phyloP scores from a whole-genome alignment of 441 rosid genomes.

The Euphorbia schlechtendalii region DNA sequence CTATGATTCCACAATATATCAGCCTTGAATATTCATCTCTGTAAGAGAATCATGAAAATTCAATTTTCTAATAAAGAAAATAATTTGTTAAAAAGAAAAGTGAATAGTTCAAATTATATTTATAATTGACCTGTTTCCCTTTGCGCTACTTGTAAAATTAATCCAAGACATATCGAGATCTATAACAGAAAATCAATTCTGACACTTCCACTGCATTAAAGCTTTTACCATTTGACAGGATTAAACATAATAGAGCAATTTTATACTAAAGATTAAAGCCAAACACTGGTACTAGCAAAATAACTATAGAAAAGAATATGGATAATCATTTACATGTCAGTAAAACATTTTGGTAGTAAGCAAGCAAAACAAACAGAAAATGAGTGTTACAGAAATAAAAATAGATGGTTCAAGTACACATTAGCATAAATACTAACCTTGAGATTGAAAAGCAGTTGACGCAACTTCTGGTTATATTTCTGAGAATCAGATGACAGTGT shows the following conservation, averaged over 20 bases:
- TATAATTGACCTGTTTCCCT: background rate
- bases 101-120: background rate
- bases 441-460: constrained; percentile 77
- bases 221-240: background rate
- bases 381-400: background rate
- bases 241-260: background rate
- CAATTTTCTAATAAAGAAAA: background rate
- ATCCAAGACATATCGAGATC: background rate
- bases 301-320: background rate
- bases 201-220: background rate
- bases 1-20: background rate
- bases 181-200: background rate
- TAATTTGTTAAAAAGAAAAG: background rate
- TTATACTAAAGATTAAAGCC: background rate
- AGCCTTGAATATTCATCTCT: background rate
- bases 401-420: too few species aligned
- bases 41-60: background rate
- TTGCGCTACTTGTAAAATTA: background rate
- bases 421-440: constrained; percentile 38
- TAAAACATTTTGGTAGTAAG: background rate
- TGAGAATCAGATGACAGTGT: constrained; percentile 66
- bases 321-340: background rate
- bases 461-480: constrained; percentile 84
- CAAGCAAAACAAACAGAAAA: background rate
- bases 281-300: background rate